Base-by-base conservation (phyloP, 1,284 basidiomycete species). In the Trametes hirsuta region DNA sequence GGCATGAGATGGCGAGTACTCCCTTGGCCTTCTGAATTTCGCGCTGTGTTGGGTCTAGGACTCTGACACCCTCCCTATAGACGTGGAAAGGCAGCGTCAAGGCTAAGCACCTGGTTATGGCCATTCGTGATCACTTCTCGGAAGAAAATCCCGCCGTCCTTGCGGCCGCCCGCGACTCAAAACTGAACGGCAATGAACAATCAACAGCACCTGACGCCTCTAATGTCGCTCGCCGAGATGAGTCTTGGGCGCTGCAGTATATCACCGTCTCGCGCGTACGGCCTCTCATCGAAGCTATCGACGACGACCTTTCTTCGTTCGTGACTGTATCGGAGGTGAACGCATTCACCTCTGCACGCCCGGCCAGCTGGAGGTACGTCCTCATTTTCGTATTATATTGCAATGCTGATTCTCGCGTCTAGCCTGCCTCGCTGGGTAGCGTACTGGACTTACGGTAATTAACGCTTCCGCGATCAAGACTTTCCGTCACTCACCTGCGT, bases 301-400 rank as follows among this genome's bases (percentile, higher is more conserved):
- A 76, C 53, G 69, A 70, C 30, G 75, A 77, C 45, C 66, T 66
- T 0, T 70, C 67, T 8, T 69, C 72, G 0, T 76, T 72, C 46
- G 64, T 77, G 3, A 75, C 69, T 4, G 61, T 75, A 8, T 55
- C 59, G 5, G 76, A 77, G 47, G 68, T 66, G 3, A 76, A 76
- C 47, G 40, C 58, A 0, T 75, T 76, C 53, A 72, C 72, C 0
- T 47, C 46, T 0, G 48, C 63, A 2, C 55, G 70, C 5, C 75
- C 74, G 0, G 22, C 47, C 2, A 63, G 61, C 15, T 76, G 75
- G 75, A 75, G 71, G 74, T 70, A 34, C 9, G 75, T 48, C 30
- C 74, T 22, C 36, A 40, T 12, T 18, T 11, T 12, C 3, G 36
- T 11, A 39, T 44, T 12, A 18, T 52, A 12, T 40, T n/a, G 47